These are phyloP conservation scores for Furcasterigmium sp. DNA, from an alignment of 2,329 filamentous ascomycete genomes.

Conservation along the genomic window DNA sequence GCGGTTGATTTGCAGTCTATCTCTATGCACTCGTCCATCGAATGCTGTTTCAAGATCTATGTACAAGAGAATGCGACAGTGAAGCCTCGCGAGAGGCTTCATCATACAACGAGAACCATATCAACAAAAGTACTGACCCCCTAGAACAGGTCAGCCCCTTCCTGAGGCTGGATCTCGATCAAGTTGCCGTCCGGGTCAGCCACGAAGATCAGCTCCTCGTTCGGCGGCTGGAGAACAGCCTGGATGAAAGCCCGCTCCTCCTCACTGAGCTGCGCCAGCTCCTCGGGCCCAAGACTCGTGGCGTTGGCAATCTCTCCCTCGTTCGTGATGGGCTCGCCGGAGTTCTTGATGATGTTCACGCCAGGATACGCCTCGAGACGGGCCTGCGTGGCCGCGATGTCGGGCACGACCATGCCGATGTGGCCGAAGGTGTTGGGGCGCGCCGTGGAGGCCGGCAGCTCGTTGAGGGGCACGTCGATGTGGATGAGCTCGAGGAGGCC, in stretches of 20 bases:
- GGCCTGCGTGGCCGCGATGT: slow-evolving; percentile 19
- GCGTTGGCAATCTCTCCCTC: slow-evolving; percentile 10
- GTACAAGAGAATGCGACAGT: too few relatives aligned
- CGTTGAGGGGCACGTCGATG: slow-evolving; percentile 14
- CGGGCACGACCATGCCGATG: slow-evolving; percentile 28
- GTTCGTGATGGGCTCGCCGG: slow-evolving; percentile 11
- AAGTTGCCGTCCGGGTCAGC: slow-evolving; percentile 19
- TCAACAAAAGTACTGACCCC: not conserved
- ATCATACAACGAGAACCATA: not conserved
- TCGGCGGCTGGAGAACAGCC: slow-evolving; percentile 7
- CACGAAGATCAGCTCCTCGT: slow-evolving; percentile 13
- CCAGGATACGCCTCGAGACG: slow-evolving; percentile 14
- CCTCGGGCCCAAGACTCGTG: slow-evolving; percentile 7
- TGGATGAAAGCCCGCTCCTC: slow-evolving; percentile 7
- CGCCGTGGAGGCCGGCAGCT: slow-evolving; percentile 13
- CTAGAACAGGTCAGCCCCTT: slow-evolving; percentile 1
- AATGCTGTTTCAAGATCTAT: too few relatives aligned
- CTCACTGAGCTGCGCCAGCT: slow-evolving; percentile 7
- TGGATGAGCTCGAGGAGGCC: slow-evolving; percentile 26
- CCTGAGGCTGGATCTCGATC: slow-evolving; percentile 17
- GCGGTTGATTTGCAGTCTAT: too few relatives aligned
- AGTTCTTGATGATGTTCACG: slow-evolving; percentile 21
- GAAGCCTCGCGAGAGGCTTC: too few relatives aligned
- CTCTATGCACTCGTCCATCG: too few relatives aligned
- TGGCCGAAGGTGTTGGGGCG: slow-evolving; percentile 25